Evolutionary conservation across 208 protist genomes (phyloP).

Genomic region (Endotrypanum monterogeii): DNA sequence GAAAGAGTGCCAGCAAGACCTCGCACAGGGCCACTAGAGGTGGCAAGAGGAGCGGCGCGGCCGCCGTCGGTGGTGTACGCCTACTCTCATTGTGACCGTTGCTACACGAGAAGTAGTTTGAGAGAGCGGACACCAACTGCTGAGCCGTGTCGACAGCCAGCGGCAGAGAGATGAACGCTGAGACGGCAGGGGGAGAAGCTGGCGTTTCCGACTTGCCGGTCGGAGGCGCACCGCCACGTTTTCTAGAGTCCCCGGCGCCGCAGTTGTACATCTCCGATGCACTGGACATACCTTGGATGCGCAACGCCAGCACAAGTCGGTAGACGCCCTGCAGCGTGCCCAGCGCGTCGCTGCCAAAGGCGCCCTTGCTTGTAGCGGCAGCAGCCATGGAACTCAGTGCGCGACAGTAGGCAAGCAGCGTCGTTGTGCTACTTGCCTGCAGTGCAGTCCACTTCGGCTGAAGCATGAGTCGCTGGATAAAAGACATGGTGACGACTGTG

Average conservation of each 20-base stretch:
- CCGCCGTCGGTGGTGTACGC: slow-evolving; percentile 37
- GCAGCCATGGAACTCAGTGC: slow-evolving; percentile 19
- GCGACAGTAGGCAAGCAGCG: slow-evolving; percentile 26
- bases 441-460: slow-evolving; percentile 24
- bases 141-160: slow-evolving; percentile 24
- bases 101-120: slow-evolving; percentile 15
- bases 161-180: neutral
- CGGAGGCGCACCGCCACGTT: neutral
- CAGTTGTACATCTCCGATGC: neutral
- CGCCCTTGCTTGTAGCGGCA: neutral
- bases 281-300: slow-evolving; percentile 25
- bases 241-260: neutral
- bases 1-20: slow-evolving; percentile 20
- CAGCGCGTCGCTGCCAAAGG: slow-evolving; percentile 8
- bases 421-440: slow-evolving; percentile 21
- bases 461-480: slow-evolving; percentile 34
- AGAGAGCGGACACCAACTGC: slow-evolving; percentile 24
- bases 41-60: slow-evolving; percentile 41
- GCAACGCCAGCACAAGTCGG: slow-evolving; percentile 52
- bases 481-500: slow-evolving; percentile 15
- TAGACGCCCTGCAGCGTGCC: slow-evolving; percentile 46
- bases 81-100: neutral
- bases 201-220: neutral
- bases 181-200: neutral
- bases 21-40: slow-evolving; percentile 69